Evolutionary conservation across 2,329 filamentous ascomycete species (phyloP).

Genomic region (Periconia sp.): DNA sequence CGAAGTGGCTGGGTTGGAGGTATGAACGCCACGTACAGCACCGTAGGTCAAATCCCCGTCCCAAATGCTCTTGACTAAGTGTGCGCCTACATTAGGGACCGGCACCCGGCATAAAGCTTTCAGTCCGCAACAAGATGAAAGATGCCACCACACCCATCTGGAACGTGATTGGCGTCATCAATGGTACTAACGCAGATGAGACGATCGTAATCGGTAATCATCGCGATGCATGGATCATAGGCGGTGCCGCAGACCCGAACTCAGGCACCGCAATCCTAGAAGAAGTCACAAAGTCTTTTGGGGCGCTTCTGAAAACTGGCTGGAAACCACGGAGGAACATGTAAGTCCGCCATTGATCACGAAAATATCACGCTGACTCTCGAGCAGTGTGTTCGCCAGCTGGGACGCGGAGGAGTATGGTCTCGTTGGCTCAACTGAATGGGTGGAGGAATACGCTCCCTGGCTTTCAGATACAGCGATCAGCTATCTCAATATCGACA

Average conservation of each 20-base stretch:
- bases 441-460: conserved; percentile 51
- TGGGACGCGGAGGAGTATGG: conserved; percentile 41
- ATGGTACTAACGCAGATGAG: conserved; percentile 63
- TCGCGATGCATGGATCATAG: conserved; percentile 51
- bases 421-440: conserved; percentile 41
- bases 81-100: no score
- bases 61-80: no score
- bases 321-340: conserved; percentile 56
- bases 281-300: conserved; percentile 52
- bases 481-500: conserved; percentile 54
- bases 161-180: conserved; percentile 71
- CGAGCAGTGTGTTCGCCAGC: conserved; percentile 24
- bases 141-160: conserved; percentile 80
- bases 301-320: conserved; percentile 48
- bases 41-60: no score
- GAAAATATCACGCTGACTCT: not conserved
- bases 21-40: conserved; percentile 17
- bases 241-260: conserved; percentile 48
- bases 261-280: conserved; percentile 52
- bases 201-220: conserved; percentile 55
- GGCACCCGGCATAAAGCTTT: conserved; percentile 58
- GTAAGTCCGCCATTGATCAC: not conserved
- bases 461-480: conserved; percentile 46
- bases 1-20: conserved; percentile 19
- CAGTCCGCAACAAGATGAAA: conserved; percentile 70